Evolutionary conservation across 495 filamentous ascomycete species (phyloP).

Genomic region (Penicillium simplicissimum): DNA sequence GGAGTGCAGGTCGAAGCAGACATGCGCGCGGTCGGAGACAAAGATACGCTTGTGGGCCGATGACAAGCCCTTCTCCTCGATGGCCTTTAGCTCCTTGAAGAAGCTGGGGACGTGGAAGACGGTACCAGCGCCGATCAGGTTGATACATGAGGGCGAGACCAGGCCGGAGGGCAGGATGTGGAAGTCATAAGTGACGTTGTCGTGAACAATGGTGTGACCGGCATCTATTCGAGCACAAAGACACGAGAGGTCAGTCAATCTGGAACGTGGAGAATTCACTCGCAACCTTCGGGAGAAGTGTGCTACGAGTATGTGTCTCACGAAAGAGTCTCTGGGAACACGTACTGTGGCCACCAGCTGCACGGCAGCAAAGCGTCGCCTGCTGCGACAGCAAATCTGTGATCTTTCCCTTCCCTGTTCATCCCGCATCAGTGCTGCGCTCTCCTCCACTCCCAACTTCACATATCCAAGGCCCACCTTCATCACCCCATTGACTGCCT

Average conservation of each 20-base stretch:
- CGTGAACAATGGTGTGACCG: conserved; percentile 61
- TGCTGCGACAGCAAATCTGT: conserved; percentile 64
- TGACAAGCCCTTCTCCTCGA: conserved; percentile 71
- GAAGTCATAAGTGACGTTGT: conserved; percentile 64
- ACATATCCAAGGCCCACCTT: conserved; percentile 42
- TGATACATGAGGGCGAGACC: conserved; percentile 72
- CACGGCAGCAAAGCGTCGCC: conserved; percentile 59
- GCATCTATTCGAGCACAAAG: conserved; percentile 37
- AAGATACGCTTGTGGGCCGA: conserved; percentile 67
- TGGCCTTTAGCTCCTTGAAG: conserved; percentile 77
- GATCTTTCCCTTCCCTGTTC: conserved; percentile 66
- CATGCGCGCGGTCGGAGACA: conserved; percentile 78
- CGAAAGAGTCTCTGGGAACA: conserved; percentile 11
- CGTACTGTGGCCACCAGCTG: conserved; percentile 68
- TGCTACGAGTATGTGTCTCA: neutral
- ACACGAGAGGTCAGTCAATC: conserved; percentile 14
- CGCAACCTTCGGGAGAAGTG: neutral
- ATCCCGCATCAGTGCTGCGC: conserved; percentile 11
- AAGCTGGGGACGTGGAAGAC: conserved; percentile 85
- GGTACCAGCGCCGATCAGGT: conserved; percentile 82
- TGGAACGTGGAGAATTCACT: conserved; percentile 2
- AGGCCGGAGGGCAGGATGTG: conserved; percentile 75
- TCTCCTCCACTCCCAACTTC: neutral
- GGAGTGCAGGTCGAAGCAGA: conserved; percentile 82
- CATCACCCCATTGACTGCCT: conserved; percentile 69